phyloP scores from a whole-genome alignment of 208 protist genomes.

The Crithidia expoeki region DNA sequence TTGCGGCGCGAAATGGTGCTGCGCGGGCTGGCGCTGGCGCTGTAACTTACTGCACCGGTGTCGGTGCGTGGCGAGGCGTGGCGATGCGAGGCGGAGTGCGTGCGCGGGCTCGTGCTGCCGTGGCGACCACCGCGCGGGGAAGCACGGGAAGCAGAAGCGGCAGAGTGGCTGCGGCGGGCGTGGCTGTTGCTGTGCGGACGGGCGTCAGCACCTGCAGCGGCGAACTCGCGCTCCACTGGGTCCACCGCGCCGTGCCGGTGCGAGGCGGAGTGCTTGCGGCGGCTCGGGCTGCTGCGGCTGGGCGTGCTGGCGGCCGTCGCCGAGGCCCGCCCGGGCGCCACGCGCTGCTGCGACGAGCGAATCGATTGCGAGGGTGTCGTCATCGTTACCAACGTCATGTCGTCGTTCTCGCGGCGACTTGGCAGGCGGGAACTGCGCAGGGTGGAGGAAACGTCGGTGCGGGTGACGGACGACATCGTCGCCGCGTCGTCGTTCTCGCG shows the following conservation, averaged over 20 bases:
- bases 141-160: slow-evolving; percentile 7
- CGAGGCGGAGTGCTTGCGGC: slow-evolving; percentile 8
- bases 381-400: slow-evolving; percentile 19
- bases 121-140: slow-evolving; percentile 8
- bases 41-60: slow-evolving; percentile 18
- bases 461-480: slow-evolving; percentile 20
- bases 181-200: slow-evolving; percentile 14
- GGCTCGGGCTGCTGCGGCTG: slow-evolving; percentile 21
- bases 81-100: slow-evolving; percentile 15
- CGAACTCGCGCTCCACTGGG: slow-evolving; percentile 42
- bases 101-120: slow-evolving; percentile 5
- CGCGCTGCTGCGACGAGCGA: slow-evolving; percentile 35
- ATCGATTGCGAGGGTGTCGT: slow-evolving; percentile 39
- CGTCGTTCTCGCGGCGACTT: slow-evolving; percentile 32
- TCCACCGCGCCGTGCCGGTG: slow-evolving; percentile 19
- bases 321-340: slow-evolving; percentile 20
- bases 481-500: slow-evolving; percentile 31
- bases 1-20: slow-evolving; percentile 27
- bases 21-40: slow-evolving; percentile 35
- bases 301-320: slow-evolving; percentile 4
- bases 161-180: slow-evolving; percentile 11
- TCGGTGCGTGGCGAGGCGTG: slow-evolving; percentile 13
- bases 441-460: slow-evolving; percentile 31
- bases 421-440: slow-evolving; percentile 44
- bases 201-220: background rate